These are phyloP conservation scores for Trichosporon sp. DNA, from an alignment of 1,284 basidiomycete genomes.

Conservation along the genomic window DNA sequence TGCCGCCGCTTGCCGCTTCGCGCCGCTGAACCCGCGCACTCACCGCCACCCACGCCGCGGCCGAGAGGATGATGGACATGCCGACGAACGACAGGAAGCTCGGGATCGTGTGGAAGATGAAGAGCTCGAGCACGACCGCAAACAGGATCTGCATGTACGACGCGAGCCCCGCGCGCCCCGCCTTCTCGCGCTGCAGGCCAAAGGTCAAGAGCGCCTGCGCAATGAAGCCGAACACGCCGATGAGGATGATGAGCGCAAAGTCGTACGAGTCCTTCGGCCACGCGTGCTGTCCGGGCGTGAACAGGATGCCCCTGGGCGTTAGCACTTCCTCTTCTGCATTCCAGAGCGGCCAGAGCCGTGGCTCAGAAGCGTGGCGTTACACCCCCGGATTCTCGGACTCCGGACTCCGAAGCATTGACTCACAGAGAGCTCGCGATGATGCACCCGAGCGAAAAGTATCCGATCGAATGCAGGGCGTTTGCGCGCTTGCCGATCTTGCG, in stretches of 20 bases:
- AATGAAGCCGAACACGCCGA: constrained; percentile 58
- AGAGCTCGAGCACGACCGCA: constrained; percentile 43
- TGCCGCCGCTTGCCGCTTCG: neutral
- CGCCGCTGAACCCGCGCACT: constrained; percentile 16
- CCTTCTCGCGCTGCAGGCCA: constrained; percentile 49
- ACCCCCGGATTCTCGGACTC: neutral
- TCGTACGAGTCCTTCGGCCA: constrained; percentile 17
- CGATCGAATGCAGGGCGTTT: constrained; percentile 67
- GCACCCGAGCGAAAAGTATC: constrained; percentile 63
- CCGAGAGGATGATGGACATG: constrained; percentile 41
- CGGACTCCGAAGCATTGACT: constrained; percentile 9
- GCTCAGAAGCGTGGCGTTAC: neutral
- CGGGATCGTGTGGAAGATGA: constrained; percentile 43
- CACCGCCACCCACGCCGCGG: constrained; percentile 47
- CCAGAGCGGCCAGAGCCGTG: too few relatives aligned
- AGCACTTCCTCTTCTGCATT: too few relatives aligned
- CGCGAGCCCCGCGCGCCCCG: constrained; percentile 47
- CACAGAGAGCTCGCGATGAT: constrained; percentile 57
- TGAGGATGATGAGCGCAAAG: constrained; percentile 42
- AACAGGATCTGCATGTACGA: constrained; percentile 49
- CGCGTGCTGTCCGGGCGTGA: constrained; percentile 14
- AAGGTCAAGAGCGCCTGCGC: constrained; percentile 55
- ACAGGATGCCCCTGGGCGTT: constrained; percentile 23
- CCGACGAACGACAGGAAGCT: constrained; percentile 43
- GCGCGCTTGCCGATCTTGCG: constrained; percentile 68